A percentile compares a stretch with the other conserved stretches of the same genome.
Evolutionary conservation across 2,329 filamentous ascomycete species (phyloP).

Genomic region (Xenosphaeropsis pyriputrescens): DNA sequence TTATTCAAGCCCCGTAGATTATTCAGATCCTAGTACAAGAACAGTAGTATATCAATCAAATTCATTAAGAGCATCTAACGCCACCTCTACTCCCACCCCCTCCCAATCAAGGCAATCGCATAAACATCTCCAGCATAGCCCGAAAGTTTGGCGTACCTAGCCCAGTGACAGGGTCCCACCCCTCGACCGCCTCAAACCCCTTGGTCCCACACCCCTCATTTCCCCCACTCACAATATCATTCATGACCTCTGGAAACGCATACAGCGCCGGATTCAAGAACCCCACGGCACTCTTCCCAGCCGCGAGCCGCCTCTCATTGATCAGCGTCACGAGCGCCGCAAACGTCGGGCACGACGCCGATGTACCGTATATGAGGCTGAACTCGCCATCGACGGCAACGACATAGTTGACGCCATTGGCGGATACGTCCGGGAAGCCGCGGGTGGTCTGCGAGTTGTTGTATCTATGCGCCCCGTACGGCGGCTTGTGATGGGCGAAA

Average conservation of each 20-base stretch:
- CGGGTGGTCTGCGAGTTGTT: conserved; percentile 18
- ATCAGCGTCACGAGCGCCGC: conserved; percentile 26
- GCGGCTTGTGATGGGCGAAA: conserved; percentile 9
- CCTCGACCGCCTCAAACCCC: conserved; percentile 15
- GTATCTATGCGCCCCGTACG: conserved; percentile 17
- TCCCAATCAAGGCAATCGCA: conserved; percentile 13
- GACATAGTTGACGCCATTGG: conserved; percentile 27
- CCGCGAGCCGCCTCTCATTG: conserved; percentile 21
- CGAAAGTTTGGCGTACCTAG: conserved; percentile 17
- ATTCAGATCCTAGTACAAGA: too few relatives aligned
- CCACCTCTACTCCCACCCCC: too few relatives aligned
- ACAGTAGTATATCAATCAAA: too few relatives aligned
- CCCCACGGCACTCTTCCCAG: conserved; percentile 19
- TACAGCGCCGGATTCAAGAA: conserved; percentile 22
- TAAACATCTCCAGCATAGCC: conserved; percentile 11
- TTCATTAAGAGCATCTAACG: too few relatives aligned
- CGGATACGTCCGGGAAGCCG: conserved; percentile 32
- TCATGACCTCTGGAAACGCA: conserved; percentile 14
- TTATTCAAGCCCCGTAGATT: too few relatives aligned
- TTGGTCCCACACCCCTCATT: conserved; percentile 18
- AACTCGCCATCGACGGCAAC: conserved; percentile 27
- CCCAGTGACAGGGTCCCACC: conserved; percentile 21
- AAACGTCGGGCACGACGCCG: conserved; percentile 24
- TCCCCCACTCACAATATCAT: conserved; percentile 17
- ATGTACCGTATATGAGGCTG: conserved; percentile 31